phyloP scores from a whole-genome alignment of 2,329 filamentous ascomycete genomes.

The Chalaropsis ovoidea region DNA sequence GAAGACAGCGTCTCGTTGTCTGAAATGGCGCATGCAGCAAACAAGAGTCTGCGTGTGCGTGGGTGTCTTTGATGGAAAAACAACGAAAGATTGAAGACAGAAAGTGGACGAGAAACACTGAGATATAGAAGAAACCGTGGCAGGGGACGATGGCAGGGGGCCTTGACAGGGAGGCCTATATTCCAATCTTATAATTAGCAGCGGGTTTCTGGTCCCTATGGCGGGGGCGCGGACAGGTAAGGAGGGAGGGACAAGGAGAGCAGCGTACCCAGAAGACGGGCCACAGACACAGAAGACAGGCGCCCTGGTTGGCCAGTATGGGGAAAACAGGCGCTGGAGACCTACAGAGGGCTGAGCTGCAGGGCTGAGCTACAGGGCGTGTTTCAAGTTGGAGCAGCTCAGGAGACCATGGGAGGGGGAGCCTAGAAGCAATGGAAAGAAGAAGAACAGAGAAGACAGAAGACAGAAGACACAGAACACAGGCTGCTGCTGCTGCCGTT shows the following conservation, averaged over 20 bases:
- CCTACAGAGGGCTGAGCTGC: not conserved
- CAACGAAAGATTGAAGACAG: not conserved
- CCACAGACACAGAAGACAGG: too few species aligned
- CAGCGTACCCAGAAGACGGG: too few species aligned
- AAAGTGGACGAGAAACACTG: not conserved
- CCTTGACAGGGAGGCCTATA: not conserved
- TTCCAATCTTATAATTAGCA: constrained; percentile 10
- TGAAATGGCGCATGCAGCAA: not conserved
- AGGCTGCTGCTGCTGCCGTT: not conserved
- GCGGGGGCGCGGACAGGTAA: not conserved
- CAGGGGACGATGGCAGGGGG: not conserved
- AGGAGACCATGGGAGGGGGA: not conserved
- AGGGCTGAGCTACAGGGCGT: not conserved
- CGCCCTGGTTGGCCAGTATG: too few species aligned
- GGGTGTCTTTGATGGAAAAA: not conserved
- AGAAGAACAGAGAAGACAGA: not conserved
- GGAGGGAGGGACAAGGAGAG: not conserved
- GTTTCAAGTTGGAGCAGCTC: not conserved
- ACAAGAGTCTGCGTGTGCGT: not conserved
- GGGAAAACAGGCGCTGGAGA: too few species aligned
- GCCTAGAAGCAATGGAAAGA: not conserved
- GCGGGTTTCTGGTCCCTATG: not conserved
- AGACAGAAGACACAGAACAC: not conserved
- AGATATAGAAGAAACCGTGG: constrained; percentile 16
- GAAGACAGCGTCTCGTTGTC: not conserved